phyloP scores from a whole-genome alignment of 139 green algal species.

The Tetradesmus lagerheimii region DNA sequence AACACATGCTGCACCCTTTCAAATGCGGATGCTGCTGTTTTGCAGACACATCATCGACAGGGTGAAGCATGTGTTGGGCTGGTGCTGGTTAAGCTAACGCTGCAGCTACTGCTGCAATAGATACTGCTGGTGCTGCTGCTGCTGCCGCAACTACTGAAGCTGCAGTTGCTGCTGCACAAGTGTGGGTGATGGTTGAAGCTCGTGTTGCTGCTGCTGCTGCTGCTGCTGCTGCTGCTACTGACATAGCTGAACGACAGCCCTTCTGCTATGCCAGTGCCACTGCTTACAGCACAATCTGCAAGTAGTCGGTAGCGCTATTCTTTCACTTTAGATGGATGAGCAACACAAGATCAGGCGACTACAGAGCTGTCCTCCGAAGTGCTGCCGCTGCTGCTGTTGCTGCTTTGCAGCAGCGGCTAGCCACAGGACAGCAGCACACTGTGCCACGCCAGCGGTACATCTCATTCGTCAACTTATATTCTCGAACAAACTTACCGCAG shows the following conservation, averaged over 20 bases:
- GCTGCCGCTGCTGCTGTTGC: not conserved
- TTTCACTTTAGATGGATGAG: no score
- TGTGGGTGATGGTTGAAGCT: no score
- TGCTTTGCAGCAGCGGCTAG: not conserved
- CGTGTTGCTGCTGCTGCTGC: not conserved
- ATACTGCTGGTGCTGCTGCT: not conserved
- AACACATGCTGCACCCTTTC: no score
- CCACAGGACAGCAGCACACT: not conserved
- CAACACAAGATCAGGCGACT: not conserved
- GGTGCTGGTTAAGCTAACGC: not conserved
- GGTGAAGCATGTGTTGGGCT: no score
- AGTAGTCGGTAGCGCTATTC: no score
- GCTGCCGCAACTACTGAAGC: not conserved
- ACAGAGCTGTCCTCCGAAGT: not conserved
- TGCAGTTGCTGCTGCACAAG: not conserved
- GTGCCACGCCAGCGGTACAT: no score
- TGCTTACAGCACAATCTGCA: no score
- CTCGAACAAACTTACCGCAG: not conserved
- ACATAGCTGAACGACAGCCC: no score
- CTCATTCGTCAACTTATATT: not conserved
- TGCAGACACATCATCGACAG: no score
- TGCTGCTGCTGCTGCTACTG: not conserved
- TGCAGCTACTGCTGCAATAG: not conserved
- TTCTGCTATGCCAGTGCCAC: no score
- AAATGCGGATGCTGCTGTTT: no score